Base-by-base conservation (phyloP, 169 alveolate species). In the Theileria parva region DNA sequence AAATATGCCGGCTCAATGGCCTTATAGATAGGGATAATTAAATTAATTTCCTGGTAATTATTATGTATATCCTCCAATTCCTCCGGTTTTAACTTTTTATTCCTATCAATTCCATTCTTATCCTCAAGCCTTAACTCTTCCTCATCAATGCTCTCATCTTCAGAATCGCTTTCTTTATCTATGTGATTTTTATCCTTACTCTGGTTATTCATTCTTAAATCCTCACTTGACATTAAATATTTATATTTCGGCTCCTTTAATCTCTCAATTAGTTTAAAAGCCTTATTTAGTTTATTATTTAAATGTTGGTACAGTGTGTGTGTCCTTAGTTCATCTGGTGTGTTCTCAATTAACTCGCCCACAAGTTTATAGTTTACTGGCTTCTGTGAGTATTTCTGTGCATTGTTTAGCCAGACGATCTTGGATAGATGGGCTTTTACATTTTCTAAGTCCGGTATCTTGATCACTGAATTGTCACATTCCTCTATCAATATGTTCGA, bases 361-460 rank as follows among this genome's bases (percentile, higher is more conserved):
- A 78, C 88, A 21, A 81, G 57, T 23, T 77, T 65, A 44, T 74
- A 81, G 44, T 67, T 81, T 17, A 72, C 88, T 13, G 27, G 85
- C 25, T 79, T 77, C 34, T 81, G 84, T 13, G 78, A 57, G 19
- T 51, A 68, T 72, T 50, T 64, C 23, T 28, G 39, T 1, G 88
- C 88, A 28, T 61, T 39, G 50, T 75, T 53, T 3, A 81, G 53
- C 88, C 88, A 81, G 37, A 76, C 68, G 17, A 79, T 67, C 25
- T 81, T 74, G 34, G 51, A 67, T 50, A 81, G 44, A 19, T 68
- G 85, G 2, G 44, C 9, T n/a, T 74, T 70, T 37, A 81, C 27
- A 19, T 73, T 79, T 69, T 81, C 84, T 44, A 81, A 19, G 5
- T 79, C 44, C 12, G 88, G 88, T 2, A 81, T 59, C n/a, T 71